These are phyloP conservation scores for Amaranthus tricolor DNA, from an alignment of 179 eudicot genomes.

Conservation along the genomic window DNA sequence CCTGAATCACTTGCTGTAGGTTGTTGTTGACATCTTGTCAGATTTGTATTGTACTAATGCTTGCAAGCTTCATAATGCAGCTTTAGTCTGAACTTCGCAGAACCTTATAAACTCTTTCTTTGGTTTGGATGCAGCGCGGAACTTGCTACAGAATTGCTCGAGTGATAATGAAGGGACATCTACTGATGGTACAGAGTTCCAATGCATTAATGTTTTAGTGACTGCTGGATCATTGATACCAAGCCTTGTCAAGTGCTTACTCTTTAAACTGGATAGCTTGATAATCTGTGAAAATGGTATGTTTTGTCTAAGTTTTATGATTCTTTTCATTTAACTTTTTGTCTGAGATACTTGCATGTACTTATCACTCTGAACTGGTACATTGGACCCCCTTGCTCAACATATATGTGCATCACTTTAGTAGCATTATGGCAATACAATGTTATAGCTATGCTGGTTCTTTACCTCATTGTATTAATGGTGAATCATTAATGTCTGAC, in stretches of 20 bases:
- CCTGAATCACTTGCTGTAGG: background rate
- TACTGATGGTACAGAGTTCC: slow-evolving; percentile 20
- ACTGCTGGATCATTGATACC: slow-evolving; percentile 91
- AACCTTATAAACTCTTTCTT: background rate
- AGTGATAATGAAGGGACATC: slow-evolving; percentile 31
- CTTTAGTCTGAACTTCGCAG: background rate
- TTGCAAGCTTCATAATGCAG: slow-evolving; percentile 2
- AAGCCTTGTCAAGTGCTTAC: slow-evolving; percentile 93
- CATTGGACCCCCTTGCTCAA: no score
- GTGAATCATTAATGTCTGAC: background rate
- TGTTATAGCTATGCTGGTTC: background rate
- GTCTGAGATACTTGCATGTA: background rate
- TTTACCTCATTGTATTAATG: background rate
- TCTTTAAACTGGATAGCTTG: slow-evolving; percentile 65
- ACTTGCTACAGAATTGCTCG: slow-evolving; percentile 73
- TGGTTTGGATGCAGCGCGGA: slow-evolving; percentile 53
- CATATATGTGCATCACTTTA: no score
- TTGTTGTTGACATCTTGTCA: background rate
- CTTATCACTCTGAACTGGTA: no score
- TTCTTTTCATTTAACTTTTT: background rate
- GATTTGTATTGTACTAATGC: background rate
- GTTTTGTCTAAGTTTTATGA: slow-evolving; percentile 18
- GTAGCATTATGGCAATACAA: slow-evolving; percentile 1
- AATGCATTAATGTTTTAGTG: slow-evolving; percentile 63
- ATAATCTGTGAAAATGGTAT: slow-evolving; percentile 67